A percentile compares a stretch with the other conserved stretches of the same genome.
phyloP scores from a whole-genome alignment of 2,329 filamentous ascomycete genomes.

The Alternaria angustiovoidea region DNA sequence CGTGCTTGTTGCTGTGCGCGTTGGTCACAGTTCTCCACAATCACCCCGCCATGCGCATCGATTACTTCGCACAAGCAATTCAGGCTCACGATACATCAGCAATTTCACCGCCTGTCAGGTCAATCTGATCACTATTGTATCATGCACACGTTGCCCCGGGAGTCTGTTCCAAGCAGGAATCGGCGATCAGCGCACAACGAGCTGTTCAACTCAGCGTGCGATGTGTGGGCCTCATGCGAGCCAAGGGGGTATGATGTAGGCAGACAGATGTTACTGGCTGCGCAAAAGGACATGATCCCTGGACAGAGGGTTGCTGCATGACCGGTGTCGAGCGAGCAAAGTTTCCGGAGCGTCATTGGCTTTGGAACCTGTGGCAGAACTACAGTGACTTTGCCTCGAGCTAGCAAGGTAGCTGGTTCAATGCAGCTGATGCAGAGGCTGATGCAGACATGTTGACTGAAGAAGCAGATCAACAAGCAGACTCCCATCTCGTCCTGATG shows the following conservation, averaged over 20 bases:
- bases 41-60: not conserved
- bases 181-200: conserved; percentile 28
- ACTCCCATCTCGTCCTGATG: not conserved
- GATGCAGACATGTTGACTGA: not conserved
- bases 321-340: conserved; percentile 8
- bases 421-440: conserved; percentile 2
- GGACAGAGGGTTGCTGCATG: conserved; percentile 26
- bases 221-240: conserved; percentile 29
- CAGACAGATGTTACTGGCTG: conserved; percentile 35
- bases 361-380: conserved; percentile 4
- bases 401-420: conserved; percentile 4
- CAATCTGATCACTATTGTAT: not conserved
- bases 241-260: conserved; percentile 26
- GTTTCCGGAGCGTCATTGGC: conserved; percentile 5
- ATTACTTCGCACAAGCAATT: not conserved
- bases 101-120: not conserved
- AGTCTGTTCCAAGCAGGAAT: conserved; percentile 27
- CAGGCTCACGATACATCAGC: not conserved
- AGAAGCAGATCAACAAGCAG: not conserved
- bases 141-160: not conserved
- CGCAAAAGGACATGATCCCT: conserved; percentile 22
- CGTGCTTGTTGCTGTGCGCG: not conserved
- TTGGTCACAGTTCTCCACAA: not conserved
- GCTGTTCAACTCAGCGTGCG: conserved; percentile 18
- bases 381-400: conserved; percentile 3